Percentiles rank a stretch among this genome's conserved stretches.
Conservation (phyloP, 2,329 filamentous ascomycete species). For the Fusarium veterinarium region DNA sequence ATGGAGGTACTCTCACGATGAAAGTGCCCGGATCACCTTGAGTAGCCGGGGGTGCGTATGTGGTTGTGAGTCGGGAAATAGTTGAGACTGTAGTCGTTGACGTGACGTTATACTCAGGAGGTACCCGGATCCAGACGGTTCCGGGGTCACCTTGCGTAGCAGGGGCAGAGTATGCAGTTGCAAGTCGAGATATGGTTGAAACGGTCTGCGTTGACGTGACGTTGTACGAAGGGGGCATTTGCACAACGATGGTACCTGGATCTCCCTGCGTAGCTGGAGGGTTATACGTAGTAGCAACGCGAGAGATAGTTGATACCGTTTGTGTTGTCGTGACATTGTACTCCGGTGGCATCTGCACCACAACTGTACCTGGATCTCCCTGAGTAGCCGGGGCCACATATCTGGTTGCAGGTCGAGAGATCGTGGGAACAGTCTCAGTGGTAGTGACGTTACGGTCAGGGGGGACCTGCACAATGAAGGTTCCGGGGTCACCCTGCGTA, state of each 20-base stretch:
- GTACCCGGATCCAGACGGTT: background rate
- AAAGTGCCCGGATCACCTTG: slow-evolving; percentile 9
- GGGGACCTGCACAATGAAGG: slow-evolving; percentile 6
- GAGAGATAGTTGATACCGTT: background rate
- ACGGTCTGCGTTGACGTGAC: slow-evolving; percentile 5
- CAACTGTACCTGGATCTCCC: slow-evolving; percentile 21
- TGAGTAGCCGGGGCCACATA: background rate
- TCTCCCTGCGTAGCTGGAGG: background rate
- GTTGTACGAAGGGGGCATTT: background rate
- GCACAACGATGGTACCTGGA: slow-evolving; percentile 6
- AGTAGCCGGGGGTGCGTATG: slow-evolving; percentile 2
- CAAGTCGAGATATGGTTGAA: background rate
- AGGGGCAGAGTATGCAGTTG: slow-evolving; percentile 1
- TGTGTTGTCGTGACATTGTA: slow-evolving; percentile 14
- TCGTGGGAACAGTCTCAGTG: background rate
- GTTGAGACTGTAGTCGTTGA: background rate
- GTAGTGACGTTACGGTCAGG: background rate
- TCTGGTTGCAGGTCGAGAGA: slow-evolving; percentile 11
- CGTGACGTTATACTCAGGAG: slow-evolving; percentile 13
- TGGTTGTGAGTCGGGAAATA: background rate
- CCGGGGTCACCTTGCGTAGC: slow-evolving; percentile 8
- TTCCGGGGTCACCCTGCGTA: slow-evolving; percentile 9
- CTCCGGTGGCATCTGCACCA: slow-evolving; percentile 7
- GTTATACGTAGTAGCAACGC: background rate
- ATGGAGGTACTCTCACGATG: slow-evolving; percentile 1